Base-by-base conservation (phyloP, 164 flowering plant genomes). In the Kalanchoe fedtschenkoi region DNA sequence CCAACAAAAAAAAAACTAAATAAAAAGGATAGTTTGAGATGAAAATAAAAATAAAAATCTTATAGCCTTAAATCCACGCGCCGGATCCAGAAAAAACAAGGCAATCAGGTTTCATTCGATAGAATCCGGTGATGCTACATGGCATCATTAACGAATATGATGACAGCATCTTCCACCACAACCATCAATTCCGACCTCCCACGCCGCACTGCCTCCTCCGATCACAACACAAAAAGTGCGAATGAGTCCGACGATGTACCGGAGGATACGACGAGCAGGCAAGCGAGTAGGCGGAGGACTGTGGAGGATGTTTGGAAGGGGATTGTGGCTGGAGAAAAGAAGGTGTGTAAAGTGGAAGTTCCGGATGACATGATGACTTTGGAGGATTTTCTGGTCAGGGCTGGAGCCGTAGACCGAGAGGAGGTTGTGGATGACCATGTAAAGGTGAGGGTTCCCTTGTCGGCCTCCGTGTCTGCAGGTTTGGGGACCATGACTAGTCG, bases 281-380 rank as follows among this genome's bases (percentile, higher is more conserved):
- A n/a, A n/a, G n/a, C n/a, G n/a, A n/a, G n/a, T n/a, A n/a, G 29
- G 55, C 8, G 29, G 55, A 73, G 68, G 61, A 75, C 82, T 0
- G 85, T 64, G 1, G 88, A 82, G 1, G 88, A 83, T 10, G 80
- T 80, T 2, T 83, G 87, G 93, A 66, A 76, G 67, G 93, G 81
- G 66, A 83, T 86, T 44, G 71, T 77, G 34, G 70, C 74, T 19
- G 80, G 77, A 16, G 76, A 67, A 11, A 64, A 62, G 42, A 71
- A 58, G 56, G 66, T 63, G 63, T 67, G 62, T 32, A 76, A 74
- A 63, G 69, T 71, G 68, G 80, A 78, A 46, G 62, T 28, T 22
- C 63, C 63, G 6, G 75, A 69, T 10, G 79, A 74, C 60, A 78
- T 77, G 75, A 84, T 87, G 82, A 87, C 93, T 10, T 69, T 87